A percentile compares a stretch with the other conserved stretches of the same genome.
Evolutionary conservation across 2,329 filamentous ascomycete genomes (phyloP).

Genomic region (Ceratocystis destructans): DNA sequence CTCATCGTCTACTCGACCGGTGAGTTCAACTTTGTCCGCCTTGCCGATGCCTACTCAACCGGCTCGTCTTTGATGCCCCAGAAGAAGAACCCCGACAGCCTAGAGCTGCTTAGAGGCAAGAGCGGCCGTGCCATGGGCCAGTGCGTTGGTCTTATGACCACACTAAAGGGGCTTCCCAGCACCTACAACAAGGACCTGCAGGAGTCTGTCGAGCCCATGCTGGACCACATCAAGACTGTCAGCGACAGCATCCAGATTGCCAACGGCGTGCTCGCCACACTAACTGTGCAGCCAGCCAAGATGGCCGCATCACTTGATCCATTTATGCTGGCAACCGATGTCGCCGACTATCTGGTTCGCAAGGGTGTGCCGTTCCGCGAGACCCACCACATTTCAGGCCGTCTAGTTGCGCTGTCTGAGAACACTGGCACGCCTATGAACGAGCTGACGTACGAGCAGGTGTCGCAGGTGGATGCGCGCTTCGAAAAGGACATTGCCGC

Average conservation of each 20-base stretch:
- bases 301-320: conserved; percentile 69
- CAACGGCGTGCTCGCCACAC: conserved; percentile 62
- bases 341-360: conserved; percentile 50
- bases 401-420: conserved; percentile 55
- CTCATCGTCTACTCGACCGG: conserved; percentile 68
- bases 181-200: conserved; percentile 92
- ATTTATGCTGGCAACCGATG: conserved; percentile 67
- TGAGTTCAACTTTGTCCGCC: conserved; percentile 61
- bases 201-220: conserved; percentile 72
- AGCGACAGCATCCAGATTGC: conserved; percentile 71
- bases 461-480: conserved; percentile 52
- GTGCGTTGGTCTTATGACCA: conserved; percentile 64
- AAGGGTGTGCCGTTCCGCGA: conserved; percentile 65
- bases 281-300: conserved; percentile 54
- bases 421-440: conserved; percentile 54
- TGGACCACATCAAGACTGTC: conserved; percentile 72
- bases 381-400: conserved; percentile 64
- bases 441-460: conserved; percentile 49
- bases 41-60: conserved; percentile 70
- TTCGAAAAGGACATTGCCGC: conserved; percentile 58
- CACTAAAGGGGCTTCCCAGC: conserved; percentile 55
- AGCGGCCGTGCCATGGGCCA: conserved; percentile 63
- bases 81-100: conserved; percentile 71
- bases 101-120: conserved; percentile 61
- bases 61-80: conserved; percentile 68